Conservation (phyloP, 2,329 filamentous ascomycete genomes). For the Aspergillus versicolor region DNA sequence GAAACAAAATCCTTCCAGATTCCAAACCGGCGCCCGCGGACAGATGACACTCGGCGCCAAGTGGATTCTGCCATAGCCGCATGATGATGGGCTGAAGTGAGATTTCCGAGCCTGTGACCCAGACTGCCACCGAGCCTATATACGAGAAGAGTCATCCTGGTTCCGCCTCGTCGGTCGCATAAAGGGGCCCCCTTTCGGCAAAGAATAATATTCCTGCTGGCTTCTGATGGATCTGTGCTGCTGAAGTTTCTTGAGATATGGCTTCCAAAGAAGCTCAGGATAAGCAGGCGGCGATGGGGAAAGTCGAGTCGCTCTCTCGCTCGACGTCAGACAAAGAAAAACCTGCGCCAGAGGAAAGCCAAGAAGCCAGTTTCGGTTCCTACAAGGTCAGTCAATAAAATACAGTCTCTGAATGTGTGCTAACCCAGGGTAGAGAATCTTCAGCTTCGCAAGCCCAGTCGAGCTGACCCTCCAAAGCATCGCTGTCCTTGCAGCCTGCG, state of each 20-base stretch:
- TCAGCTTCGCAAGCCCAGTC: background rate
- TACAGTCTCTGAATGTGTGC: background rate
- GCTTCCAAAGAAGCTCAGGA: background rate
- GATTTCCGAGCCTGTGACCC: no score
- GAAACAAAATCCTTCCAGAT: no score
- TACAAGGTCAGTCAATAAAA: background rate
- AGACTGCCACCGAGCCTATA: no score
- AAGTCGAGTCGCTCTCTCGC: background rate
- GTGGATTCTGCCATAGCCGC: background rate
- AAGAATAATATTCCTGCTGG: no score
- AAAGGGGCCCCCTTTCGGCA: no score
- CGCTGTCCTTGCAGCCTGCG: conserved; percentile 2
- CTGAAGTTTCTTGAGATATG: background rate
- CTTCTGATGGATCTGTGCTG: no score
- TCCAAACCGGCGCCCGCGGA: background rate
- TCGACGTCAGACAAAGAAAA: background rate
- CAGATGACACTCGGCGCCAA: background rate
- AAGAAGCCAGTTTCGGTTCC: background rate
- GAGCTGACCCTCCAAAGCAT: conserved; percentile 2
- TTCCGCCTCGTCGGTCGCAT: no score
- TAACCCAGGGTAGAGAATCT: conserved; percentile 8
- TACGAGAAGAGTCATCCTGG: no score
- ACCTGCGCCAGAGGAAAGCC: background rate
- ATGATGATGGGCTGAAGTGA: background rate
- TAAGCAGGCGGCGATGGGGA: background rate